Percentiles rank a stretch among this genome's conserved stretches.
phyloP scores from a whole-genome alignment of 2,329 filamentous ascomycete species.

The Neopestalotiopsis sp. region DNA sequence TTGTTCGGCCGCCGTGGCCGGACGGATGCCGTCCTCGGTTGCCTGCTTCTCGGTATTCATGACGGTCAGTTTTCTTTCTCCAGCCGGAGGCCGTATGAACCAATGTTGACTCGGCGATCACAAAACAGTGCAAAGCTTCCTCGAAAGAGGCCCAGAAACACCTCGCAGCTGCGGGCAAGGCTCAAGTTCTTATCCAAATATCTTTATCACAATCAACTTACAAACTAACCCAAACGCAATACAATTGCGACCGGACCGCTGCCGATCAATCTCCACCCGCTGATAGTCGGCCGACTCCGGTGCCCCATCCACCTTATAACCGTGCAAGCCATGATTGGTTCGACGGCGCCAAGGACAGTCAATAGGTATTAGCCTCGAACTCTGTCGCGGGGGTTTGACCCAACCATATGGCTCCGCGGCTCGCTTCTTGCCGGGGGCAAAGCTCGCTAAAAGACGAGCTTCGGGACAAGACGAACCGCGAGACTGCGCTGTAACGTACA shows the following conservation, averaged over 20 bases:
- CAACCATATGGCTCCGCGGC: neutral
- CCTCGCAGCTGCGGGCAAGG: neutral
- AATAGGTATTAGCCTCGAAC: conserved; percentile 1
- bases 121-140: neutral
- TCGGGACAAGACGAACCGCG: neutral
- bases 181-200: conserved; percentile 5
- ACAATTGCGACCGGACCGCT: conserved; percentile 3
- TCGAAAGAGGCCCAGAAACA: neutral
- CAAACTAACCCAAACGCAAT: neutral
- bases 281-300: conserved; percentile 16
- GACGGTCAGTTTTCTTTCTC: neutral
- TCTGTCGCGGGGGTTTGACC: neutral
- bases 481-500: too few relatives aligned
- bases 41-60: conserved; percentile 15
- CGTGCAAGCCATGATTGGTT: neutral
- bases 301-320: neutral
- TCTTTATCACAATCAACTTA: neutral
- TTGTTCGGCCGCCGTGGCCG: conserved; percentile 29
- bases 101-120: neutral
- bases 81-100: neutral
- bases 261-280: conserved; percentile 8
- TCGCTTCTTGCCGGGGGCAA: neutral
- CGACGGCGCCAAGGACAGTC: neutral
- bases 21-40: conserved; percentile 12
- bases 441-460: neutral